Evolutionary conservation across 371 early-diverging fungal genomes (phyloP).

Genomic region (Mucor ambiguus): DNA sequence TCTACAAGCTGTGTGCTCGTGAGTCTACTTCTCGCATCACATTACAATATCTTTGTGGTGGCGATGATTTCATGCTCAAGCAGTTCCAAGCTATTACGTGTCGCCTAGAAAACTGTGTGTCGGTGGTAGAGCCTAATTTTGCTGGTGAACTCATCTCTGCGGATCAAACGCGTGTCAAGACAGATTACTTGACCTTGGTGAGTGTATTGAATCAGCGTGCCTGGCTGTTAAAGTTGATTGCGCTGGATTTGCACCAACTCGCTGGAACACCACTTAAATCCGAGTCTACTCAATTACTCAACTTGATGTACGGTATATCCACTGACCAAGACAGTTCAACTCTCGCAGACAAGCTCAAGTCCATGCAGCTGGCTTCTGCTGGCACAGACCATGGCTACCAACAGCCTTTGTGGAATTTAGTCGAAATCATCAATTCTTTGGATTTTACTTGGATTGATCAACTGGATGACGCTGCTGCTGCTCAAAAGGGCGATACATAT

Average conservation of each 20-base stretch:
- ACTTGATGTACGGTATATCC: conserved; percentile 24
- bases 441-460: conserved; percentile 55
- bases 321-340: conserved; percentile 8
- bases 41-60: conserved; percentile 74
- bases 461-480: conserved; percentile 9
- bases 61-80: conserved; percentile 68
- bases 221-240: conserved; percentile 83
- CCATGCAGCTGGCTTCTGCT: background rate
- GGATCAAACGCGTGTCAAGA: conserved; percentile 27
- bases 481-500: background rate
- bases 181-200: conserved; percentile 49
- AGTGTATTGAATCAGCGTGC: conserved; percentile 80
- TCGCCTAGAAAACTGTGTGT: conserved; percentile 19
- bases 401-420: conserved; percentile 54
- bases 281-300: conserved; percentile 8
- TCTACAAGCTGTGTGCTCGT: conserved; percentile 75
- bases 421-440: conserved; percentile 53
- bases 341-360: background rate
- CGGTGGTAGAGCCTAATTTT: conserved; percentile 18
- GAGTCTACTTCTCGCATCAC: conserved; percentile 68
- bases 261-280: conserved; percentile 23
- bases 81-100: conserved; percentile 53
- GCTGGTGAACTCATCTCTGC: conserved; percentile 14
- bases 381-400: conserved; percentile 6
- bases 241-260: conserved; percentile 73